Evolutionary conservation across 352 stramenopile species (phyloP).

Genomic region (Chrysophaeum taylorii): DNA sequence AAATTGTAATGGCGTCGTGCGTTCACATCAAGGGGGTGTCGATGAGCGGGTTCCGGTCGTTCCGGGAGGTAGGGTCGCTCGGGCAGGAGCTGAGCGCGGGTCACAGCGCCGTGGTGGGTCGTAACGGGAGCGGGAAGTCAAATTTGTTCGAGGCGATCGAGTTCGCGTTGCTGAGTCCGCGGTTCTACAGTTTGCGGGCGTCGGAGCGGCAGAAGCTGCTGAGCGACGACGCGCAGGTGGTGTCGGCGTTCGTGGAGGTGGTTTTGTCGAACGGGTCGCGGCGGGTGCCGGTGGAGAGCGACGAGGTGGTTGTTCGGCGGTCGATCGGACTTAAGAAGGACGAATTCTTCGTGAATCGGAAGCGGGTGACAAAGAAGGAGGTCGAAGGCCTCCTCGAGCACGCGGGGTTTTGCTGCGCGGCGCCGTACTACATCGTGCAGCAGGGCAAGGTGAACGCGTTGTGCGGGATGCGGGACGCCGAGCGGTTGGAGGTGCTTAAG

Average conservation of each 20-base stretch:
- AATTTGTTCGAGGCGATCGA: constrained; percentile 99
- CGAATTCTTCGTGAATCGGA: constrained; percentile 98
- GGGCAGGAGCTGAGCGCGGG: constrained; percentile 52
- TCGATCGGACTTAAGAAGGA: constrained; percentile 99
- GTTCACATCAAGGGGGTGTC: background rate
- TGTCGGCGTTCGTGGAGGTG: constrained; percentile 96
- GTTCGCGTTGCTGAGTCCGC: constrained; percentile 86
- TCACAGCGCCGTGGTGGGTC: constrained; percentile 92
- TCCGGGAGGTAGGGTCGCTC: constrained; percentile 73
- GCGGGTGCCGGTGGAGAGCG: constrained; percentile 64
- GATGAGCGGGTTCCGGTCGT: constrained; percentile 46
- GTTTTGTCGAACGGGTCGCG: constrained; percentile 98
- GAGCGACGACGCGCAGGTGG: constrained; percentile 66
- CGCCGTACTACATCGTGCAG: constrained; percentile 99
- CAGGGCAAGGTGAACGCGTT: constrained; percentile 97
- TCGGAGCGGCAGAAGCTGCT: constrained; percentile 82
- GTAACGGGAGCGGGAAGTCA: constrained; percentile 90
- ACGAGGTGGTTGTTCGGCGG: constrained; percentile 83
- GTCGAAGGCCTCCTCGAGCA: constrained; percentile 95
- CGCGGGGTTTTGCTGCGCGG: constrained; percentile 94
- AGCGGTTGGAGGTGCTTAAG: constrained; percentile 93
- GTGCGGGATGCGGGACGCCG: constrained; percentile 91
- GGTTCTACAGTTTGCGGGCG: constrained; percentile 75
- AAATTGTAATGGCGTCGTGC: too few relatives aligned
- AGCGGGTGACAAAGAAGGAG: constrained; percentile 93